Evolutionary conservation across 306 rosid species (phyloP), one percentile per base, ranked within the genome.

Genomic region (Gastrolobium bilobum): DNA sequence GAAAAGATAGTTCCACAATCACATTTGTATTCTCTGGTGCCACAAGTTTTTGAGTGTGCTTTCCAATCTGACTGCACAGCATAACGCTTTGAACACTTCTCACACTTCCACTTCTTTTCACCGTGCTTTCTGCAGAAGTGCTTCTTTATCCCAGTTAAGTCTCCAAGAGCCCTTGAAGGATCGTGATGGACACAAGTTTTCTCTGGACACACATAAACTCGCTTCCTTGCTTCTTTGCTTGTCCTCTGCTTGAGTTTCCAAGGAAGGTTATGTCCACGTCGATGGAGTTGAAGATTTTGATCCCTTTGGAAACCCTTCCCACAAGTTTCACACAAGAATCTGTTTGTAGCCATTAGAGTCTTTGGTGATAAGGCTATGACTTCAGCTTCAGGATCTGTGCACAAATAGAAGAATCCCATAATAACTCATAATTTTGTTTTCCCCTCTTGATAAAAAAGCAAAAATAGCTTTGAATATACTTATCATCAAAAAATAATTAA

Each of bases 1-100:
- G 97, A 93, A 89, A 93, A 93, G 71, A 93, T 89, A 71, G 98
- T 91, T 13, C 98, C 98, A 66, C 98, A 93, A 68, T 91, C 98
- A 53, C 98, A 93, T 86, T 89, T 93, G 84, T 93, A 93, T 79
- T 93, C 98, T 75, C 90, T 88, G 8, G 97, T 91, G 79, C 97
- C 97, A 77, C 97, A 93, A 39, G 94, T 93, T 58, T 93, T 93
- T 3, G 97, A 85, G 73, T 93, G 98, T 0, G 98, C 98, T 76
- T 93, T 93, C 98, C 98, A 91, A 6, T 93, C 98, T 0, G 98
- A 93, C 86, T 93, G 98, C 26, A 93, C 98, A 10, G 98, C 98
- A 44, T 93, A 93, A 10, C 92, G 84, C 84, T 93, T 93, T 10
- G 98, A 88, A 79, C 98, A 93, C 61, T 93, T 93, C 46, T 91